Percentiles rank a stretch among this genome's conserved stretches.
phyloP scores from a whole-genome alignment of 2,329 filamentous ascomycete genomes.

The Epicoccum nigrum region DNA sequence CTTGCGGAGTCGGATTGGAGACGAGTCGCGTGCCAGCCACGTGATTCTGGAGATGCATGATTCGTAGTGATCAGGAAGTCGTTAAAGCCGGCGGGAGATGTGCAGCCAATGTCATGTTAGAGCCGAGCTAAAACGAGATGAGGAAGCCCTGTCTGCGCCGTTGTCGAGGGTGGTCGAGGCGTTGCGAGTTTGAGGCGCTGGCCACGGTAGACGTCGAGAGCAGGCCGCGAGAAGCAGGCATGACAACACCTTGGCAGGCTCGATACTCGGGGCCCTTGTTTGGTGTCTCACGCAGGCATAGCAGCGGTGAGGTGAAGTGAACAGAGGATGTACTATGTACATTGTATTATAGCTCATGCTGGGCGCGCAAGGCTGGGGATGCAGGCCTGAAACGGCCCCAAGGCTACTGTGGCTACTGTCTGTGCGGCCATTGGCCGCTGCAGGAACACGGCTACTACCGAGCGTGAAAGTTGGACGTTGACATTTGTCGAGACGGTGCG shows the following conservation, averaged over 20 bases:
- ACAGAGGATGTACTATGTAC: too few relatives aligned
- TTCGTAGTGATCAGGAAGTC: not conserved
- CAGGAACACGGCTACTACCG: conserved; percentile 9
- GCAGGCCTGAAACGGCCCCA: not conserved
- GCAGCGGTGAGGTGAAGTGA: not conserved
- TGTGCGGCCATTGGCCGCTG: conserved; percentile 1
- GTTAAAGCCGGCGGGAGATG: conserved; percentile 14
- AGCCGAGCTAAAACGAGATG: not conserved
- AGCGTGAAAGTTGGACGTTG: not conserved
- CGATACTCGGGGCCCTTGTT: not conserved
- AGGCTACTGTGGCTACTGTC: not conserved
- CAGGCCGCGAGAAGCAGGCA: too few relatives aligned
- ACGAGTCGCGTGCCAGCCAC: not conserved
- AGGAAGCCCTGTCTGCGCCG: not conserved
- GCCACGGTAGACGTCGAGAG: not conserved
- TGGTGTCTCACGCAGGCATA: not conserved
- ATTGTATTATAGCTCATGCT: too few relatives aligned
- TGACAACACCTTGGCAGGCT: not conserved
- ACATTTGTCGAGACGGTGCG: not conserved
- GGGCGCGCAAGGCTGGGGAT: not conserved
- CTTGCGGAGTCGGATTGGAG: not conserved
- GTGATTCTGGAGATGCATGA: conserved; percentile 5
- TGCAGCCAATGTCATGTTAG: not conserved
- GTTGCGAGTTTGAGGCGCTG: not conserved
- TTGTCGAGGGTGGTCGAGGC: not conserved